Conservation (phyloP, 169 alveolate genomes). For the Cryptosporidium ryanae region DNA sequence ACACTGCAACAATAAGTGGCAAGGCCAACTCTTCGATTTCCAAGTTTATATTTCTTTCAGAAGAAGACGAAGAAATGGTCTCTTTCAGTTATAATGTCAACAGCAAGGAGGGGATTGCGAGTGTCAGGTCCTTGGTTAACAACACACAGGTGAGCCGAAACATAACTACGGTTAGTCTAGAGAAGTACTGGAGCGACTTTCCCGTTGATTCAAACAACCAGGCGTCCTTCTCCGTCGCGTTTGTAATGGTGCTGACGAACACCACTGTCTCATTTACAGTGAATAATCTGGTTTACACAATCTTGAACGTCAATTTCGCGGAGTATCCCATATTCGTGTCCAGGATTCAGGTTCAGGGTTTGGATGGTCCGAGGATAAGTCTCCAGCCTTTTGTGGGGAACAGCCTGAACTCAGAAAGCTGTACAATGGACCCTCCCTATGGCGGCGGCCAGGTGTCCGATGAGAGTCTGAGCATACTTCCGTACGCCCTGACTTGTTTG, state of each 20-base stretch:
- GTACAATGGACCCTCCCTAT: constrained; percentile 14
- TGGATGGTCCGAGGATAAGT: constrained; percentile 6
- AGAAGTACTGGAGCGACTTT: background rate
- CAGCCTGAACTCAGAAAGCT: constrained; percentile 3
- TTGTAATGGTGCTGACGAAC: constrained; percentile 61
- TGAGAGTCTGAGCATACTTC: constrained; percentile 1
- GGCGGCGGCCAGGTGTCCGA: background rate
- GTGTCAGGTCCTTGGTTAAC: constrained; percentile 32
- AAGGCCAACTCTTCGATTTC: background rate
- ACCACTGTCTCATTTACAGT: constrained; percentile 32
- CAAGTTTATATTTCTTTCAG: constrained; percentile 3
- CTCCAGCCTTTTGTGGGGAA: constrained; percentile 40
- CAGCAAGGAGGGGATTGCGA: constrained; percentile 12
- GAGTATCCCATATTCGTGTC: constrained; percentile 38
- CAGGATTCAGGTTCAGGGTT: constrained; percentile 14
- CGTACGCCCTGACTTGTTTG: constrained; percentile 46
- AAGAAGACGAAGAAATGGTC: constrained; percentile 25
- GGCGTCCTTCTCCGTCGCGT: background rate
- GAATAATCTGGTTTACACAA: constrained; percentile 41
- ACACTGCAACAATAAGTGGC: constrained; percentile 59
- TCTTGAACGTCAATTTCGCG: constrained; percentile 40
- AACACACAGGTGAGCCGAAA: constrained; percentile 16
- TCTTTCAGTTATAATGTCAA: constrained; percentile 16
- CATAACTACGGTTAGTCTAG: constrained; percentile 7
- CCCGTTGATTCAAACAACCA: background rate